Evolutionary conservation across 352 stramenopile species (phyloP), one percentile per base, ranked within the genome.

Genomic region (Blastocystis sp.): DNA sequence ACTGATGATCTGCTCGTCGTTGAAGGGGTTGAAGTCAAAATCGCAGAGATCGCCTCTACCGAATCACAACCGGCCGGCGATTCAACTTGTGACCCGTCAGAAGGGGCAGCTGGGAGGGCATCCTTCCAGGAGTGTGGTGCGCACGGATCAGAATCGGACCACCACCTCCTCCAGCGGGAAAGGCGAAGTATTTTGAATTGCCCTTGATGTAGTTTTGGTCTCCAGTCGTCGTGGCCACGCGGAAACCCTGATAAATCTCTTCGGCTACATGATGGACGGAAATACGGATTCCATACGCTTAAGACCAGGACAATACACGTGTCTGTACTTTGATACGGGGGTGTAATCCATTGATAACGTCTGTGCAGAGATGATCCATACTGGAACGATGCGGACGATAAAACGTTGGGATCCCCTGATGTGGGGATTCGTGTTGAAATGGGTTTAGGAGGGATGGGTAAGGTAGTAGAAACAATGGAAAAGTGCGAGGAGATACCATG

Each of bases 121-220:
- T 56, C 48, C 87, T 88, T 40, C 87, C 87, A 54, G 53, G 77
- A 34, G 88, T 59, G 21, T 89, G 40, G 8, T 86, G 86, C 24
- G 46, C 67, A 29, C 63, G 75, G 38, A 89, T 87, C 9, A 59
- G 34, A 24, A 90, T 59, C 9, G 92, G 90, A 56, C 92, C 92
- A 51, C 92, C 92, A 63, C 92, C 92, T 0, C 91, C 91, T 87
- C 93, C 90, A 87, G 95, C 94, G 51, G 95, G 92, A 42, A 99
- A 93, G 27, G 95, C 94, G 88, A 98, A 98, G 90, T 98, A 99
- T 91, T 98, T 98, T 77, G 95, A 96, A 88, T 98, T 99, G 48
- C 94, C 95, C 90, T 99, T 99, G 90, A 99, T 98, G 91, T 99
- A 99, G 87, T 97, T 97, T 89, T 99, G 96, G 88, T 99, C 96